Evolutionary conservation across 257 asterid species (phyloP).

Genomic region (Solanum ahanhuiri): DNA sequence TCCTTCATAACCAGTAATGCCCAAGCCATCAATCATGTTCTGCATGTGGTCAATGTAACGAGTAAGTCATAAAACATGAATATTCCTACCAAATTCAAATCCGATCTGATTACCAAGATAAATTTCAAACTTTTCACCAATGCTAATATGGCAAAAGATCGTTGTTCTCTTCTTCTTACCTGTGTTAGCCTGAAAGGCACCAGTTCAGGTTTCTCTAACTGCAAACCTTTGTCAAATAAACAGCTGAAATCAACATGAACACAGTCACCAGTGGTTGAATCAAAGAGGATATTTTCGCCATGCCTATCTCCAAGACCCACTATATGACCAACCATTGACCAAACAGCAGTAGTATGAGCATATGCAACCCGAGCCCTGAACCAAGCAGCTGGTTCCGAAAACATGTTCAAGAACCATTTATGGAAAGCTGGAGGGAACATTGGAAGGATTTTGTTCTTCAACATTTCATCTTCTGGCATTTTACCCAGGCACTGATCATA

Average conservation of each 20-base stretch:
- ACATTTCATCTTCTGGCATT: constrained; percentile 75
- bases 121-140: not conserved
- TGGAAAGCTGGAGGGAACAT: constrained; percentile 94
- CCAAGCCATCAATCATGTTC: constrained; percentile 98
- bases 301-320: constrained; percentile 99
- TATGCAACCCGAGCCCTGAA: constrained; percentile 91
- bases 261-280: constrained; percentile 95
- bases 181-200: constrained; percentile 97
- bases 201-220: constrained; percentile 90
- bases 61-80: not conserved
- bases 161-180: constrained; percentile 26
- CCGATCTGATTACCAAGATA: not conserved
- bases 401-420: constrained; percentile 88
- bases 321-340: constrained; percentile 99
- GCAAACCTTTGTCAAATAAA: constrained; percentile 94
- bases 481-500: constrained; percentile 84
- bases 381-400: constrained; percentile 99
- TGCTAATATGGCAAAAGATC: not conserved
- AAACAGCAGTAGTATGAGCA: constrained; percentile 94
- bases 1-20: constrained; percentile 96
- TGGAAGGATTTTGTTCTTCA: constrained; percentile 78
- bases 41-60: constrained; percentile 12
- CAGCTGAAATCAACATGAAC: constrained; percentile 99
- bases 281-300: constrained; percentile 96
- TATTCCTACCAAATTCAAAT: not conserved